Evolutionary conservation across 768 basidiomycete species (phyloP), one percentile per base, ranked within the genome.

Genomic region (Amyloporia xantha): DNA sequence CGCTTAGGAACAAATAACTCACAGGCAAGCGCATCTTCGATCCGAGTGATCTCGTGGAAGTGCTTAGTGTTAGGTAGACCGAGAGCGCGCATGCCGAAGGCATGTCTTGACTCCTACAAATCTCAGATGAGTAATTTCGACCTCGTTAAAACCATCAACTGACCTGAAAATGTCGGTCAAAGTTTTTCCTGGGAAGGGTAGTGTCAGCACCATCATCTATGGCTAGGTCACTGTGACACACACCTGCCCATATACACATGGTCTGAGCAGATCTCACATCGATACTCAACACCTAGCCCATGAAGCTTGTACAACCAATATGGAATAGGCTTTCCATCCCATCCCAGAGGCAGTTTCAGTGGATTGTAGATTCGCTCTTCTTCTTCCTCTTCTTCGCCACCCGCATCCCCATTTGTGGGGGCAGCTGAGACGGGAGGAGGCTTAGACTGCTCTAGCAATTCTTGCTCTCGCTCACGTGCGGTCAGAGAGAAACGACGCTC

Each of bases 271-370:
- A 99, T 95, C 71, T 98, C 95, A 59, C 96, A 99, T 49, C 84
- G 80, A 66, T 97, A 99, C 66, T 95, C 91, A 24, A 96, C 93
- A n/a, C 96, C 96, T 30, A 98, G 75, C 7, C 96, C 96, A 62
- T 99, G 96, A 30, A 99, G 71, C 68, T 98, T 98, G 72, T 94
- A 99, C 47, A 99, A 59, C 94, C 94, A 97, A 63, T 95, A 97
- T 27, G 96, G 96, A 60, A 99, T 99, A 17, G 96, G 96, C 63
- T 98, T 98, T 26, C 95, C 94, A 61, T 99, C 96, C 93, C 93
- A 97, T 4, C 92, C 92, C 19, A 97, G 75, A 12, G 96, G 96
- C 36, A 98, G 72, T 69, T 98, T 98, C 43, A 98, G 79, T 40
- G 96, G 96, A 58, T 99, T 99, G 68, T 98, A 99, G 27, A 99